Conservation (phyloP, 2,329 filamentous ascomycete species). For the Stemphylium beticola region DNA sequence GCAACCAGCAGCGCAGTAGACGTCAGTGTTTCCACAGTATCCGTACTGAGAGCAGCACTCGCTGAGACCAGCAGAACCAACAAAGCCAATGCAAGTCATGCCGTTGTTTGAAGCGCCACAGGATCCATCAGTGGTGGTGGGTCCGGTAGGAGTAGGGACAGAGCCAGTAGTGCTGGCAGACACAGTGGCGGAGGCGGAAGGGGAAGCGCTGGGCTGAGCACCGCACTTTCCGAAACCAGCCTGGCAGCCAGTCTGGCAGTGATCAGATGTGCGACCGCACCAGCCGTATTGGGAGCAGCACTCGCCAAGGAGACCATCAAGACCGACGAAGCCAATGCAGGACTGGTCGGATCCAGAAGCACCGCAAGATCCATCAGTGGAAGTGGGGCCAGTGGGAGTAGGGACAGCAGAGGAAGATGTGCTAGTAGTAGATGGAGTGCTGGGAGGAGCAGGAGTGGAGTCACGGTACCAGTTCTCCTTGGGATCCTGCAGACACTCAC, state of each 20-base stretch:
- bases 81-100: background rate
- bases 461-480: conserved; percentile 54
- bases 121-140: conserved; percentile 48
- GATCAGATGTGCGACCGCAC: conserved; percentile 40
- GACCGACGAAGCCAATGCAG: conserved; percentile 36
- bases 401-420: conserved; percentile 19
- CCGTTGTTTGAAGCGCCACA: conserved; percentile 49
- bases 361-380: conserved; percentile 32
- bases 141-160: conserved; percentile 28
- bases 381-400: conserved; percentile 29
- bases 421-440: conserved; percentile 29
- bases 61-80: conserved; percentile 26
- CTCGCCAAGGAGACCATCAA: conserved; percentile 34
- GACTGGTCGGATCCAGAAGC: conserved; percentile 17
- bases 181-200: conserved; percentile 14
- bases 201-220: background rate
- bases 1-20: conserved; percentile 39
- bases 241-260: conserved; percentile 37
- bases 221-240: conserved; percentile 22
- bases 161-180: conserved; percentile 45
- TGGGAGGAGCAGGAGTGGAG: conserved; percentile 42
- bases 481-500: conserved; percentile 56
- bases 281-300: conserved; percentile 54
- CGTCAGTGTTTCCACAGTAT: conserved; percentile 29
- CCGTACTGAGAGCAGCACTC: conserved; percentile 51